Evolutionary conservation across 495 filamentous ascomycete species (phyloP).

Genomic region (Amniculicola lignicola): DNA sequence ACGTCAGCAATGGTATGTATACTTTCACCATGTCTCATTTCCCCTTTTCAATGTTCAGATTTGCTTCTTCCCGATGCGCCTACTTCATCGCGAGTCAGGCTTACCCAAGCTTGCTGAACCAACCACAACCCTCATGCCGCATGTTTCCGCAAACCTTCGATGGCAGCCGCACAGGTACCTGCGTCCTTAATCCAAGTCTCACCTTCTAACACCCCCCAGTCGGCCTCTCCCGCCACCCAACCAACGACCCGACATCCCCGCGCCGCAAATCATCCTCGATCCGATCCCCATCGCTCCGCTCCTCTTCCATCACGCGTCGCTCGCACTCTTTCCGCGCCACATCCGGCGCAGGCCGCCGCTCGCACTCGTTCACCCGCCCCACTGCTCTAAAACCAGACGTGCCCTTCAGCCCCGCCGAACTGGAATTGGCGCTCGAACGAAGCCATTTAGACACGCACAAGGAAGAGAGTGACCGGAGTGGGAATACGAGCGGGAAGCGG

Average conservation of each 20-base stretch:
- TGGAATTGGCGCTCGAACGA: constrained; percentile 37
- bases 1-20: constrained; percentile 29
- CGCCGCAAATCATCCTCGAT: no score
- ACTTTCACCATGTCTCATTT: no score
- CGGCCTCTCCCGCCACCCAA: constrained; percentile 31
- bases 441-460: constrained; percentile 32
- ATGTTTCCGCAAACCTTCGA: no score
- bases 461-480: constrained; percentile 20
- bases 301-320: constrained; percentile 2
- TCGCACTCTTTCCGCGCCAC: constrained; percentile 28
- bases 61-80: constrained; percentile 1
- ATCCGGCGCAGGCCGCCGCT: constrained; percentile 14
- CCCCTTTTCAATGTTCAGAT: no score
- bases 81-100: neutral
- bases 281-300: no score
- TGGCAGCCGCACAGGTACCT: no score
- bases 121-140: neutral
- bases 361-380: constrained; percentile 6
- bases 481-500: no score
- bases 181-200: neutral
- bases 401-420: constrained; percentile 37
- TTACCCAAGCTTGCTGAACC: neutral
- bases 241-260: constrained; percentile 17
- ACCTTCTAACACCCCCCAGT: constrained; percentile 22
- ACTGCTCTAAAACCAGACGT: constrained; percentile 23